These are phyloP conservation scores for Pichia insulana DNA, from an alignment of 805 yeast species.

Conservation along the genomic window DNA sequence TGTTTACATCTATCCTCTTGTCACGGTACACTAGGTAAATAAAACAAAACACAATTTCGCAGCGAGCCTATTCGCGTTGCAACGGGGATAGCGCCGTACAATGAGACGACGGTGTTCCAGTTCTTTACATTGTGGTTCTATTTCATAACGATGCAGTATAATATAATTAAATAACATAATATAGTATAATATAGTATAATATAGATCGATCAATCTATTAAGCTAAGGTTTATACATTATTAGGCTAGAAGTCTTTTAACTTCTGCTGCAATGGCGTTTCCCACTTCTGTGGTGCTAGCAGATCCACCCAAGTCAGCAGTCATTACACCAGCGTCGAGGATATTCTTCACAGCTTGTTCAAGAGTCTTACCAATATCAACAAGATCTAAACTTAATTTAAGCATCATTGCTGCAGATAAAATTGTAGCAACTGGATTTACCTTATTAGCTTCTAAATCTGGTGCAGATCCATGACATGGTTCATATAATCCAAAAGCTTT, in stretches of 20 bases:
- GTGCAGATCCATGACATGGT: conserved; percentile 98
- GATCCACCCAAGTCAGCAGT: conserved; percentile 89
- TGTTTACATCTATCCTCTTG: too few species aligned
- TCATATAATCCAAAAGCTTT: conserved; percentile 93
- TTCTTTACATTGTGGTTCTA: too few species aligned
- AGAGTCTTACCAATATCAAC: conserved; percentile 79
- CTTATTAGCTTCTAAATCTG: conserved; percentile 78
- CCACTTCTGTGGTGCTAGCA: conserved; percentile 81
- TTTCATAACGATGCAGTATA: too few species aligned
- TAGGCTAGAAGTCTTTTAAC: conserved; percentile 34
- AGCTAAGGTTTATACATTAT: too few species aligned
- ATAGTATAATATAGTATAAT: too few species aligned
- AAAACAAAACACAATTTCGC: too few species aligned
- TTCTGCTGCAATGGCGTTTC: conserved; percentile 81
- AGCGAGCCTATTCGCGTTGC: too few species aligned
- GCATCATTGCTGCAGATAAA: conserved; percentile 95
- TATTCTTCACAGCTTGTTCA: conserved; percentile 79
- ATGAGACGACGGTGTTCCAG: too few species aligned
- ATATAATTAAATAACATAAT: too few species aligned
- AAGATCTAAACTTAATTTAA: conserved; percentile 78
- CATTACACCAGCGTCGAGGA: conserved; percentile 74
- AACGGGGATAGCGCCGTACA: too few species aligned
- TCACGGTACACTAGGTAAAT: too few species aligned
- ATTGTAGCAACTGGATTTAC: conserved; percentile 96
- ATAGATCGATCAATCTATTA: too few species aligned